These are phyloP conservation scores for Bisporella sp. DNA, from an alignment of 2,329 filamentous ascomycete species.

Conservation along the genomic window DNA sequence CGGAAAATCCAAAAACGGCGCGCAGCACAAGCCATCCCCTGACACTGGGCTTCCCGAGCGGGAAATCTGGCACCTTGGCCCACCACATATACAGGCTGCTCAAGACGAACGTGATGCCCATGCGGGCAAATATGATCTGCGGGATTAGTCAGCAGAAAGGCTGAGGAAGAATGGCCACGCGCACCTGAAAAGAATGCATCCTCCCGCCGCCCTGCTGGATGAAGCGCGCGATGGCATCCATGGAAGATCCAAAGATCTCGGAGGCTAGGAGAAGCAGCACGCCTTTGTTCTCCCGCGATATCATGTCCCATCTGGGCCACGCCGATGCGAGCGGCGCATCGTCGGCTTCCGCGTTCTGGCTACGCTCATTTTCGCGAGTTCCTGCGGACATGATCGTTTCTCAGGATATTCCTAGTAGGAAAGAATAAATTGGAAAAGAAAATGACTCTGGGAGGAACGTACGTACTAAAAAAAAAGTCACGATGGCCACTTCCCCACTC, in stretches of 20 bases:
- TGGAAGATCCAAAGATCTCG: conserved; percentile 73
- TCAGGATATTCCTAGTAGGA: too few species aligned
- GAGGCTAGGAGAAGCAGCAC: conserved; percentile 65
- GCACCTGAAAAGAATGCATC: conserved; percentile 80
- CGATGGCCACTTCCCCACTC: too few species aligned
- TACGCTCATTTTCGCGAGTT: too few species aligned
- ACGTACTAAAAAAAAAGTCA: too few species aligned
- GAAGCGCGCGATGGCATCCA: conserved; percentile 77
- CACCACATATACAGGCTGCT: conserved; percentile 63
- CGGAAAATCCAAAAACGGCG: conserved; percentile 66
- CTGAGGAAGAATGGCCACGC: too few species aligned
- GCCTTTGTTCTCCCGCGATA: conserved; percentile 65
- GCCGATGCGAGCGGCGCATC: too few species aligned
- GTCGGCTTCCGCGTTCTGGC: too few species aligned
- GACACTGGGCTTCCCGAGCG: conserved; percentile 61
- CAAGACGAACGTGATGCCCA: conserved; percentile 22
- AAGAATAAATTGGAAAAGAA: too few species aligned
- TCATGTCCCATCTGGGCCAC: conserved; percentile 14
- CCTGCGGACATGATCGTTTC: too few species aligned
- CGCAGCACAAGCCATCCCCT: conserved; percentile 60
- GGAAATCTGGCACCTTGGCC: conserved; percentile 58
- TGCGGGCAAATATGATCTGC: conserved; percentile 25
- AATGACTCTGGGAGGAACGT: too few species aligned
- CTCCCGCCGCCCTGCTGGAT: conserved; percentile 65
- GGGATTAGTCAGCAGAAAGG: too few species aligned